Conservation (phyloP, 441 rosid species). For the Breynia disticha region DNA sequence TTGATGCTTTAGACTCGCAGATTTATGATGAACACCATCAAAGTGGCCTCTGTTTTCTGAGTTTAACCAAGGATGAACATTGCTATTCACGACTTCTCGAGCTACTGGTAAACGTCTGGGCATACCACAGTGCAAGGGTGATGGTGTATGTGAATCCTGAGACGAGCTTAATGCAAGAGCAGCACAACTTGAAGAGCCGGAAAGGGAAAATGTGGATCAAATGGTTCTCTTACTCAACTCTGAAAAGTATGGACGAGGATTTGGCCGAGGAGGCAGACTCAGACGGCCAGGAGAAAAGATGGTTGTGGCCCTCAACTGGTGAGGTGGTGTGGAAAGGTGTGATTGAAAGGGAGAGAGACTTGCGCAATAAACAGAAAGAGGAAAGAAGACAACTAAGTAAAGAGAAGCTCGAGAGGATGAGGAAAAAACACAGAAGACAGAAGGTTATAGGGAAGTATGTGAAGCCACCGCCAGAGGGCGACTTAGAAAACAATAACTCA, state of each 20-base stretch:
- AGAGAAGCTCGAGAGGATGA: constrained; percentile 64
- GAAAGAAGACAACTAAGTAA: constrained; percentile 56
- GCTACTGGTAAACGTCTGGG: constrained; percentile 90
- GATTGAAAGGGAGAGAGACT: constrained; percentile 60
- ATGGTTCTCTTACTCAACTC: constrained; percentile 69
- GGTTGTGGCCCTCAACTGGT: constrained; percentile 96
- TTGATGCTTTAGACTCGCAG: constrained; percentile 82
- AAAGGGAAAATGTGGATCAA: constrained; percentile 82
- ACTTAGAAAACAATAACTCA: constrained; percentile 26
- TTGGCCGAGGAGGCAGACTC: constrained; percentile 83
- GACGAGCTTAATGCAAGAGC: constrained; percentile 69
- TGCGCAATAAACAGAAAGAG: constrained; percentile 53
- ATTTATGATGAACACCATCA: constrained; percentile 75
- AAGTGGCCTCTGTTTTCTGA: constrained; percentile 63
- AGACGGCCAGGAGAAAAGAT: constrained; percentile 46
- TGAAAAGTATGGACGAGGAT: constrained; percentile 92
- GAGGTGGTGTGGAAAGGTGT: constrained; percentile 79
- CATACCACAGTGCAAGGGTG: constrained; percentile 79
- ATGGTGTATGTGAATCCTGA: constrained; percentile 69
- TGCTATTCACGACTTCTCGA: constrained; percentile 85
- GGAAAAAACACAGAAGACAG: constrained; percentile 40
- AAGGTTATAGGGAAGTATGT: constrained; percentile 70
- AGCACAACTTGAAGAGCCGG: constrained; percentile 53
- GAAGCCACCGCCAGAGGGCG: constrained; percentile 57
- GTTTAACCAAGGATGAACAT: constrained; percentile 80